These are phyloP conservation scores for Tetrahymena borealis DNA, from an alignment of 73 alveolate genomes.

Conservation along the genomic window DNA sequence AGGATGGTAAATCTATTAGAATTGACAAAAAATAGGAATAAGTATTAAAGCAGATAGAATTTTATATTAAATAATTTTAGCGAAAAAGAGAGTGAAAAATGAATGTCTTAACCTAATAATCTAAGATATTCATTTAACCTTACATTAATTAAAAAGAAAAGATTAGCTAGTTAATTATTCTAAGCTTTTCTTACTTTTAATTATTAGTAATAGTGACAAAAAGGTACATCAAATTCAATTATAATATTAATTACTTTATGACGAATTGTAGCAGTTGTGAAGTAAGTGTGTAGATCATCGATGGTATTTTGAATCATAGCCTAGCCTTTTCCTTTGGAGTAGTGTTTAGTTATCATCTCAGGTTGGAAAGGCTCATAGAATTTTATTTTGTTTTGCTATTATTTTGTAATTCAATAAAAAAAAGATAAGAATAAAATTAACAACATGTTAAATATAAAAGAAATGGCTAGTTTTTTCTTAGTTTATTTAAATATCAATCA, in stretches of 20 bases:
- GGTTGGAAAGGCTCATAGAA: neutral
- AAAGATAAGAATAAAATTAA: neutral
- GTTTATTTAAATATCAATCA: no score
- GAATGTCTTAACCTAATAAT: no score
- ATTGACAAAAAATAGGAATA: neutral
- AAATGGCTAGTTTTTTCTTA: no score
- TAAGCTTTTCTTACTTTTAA: no score
- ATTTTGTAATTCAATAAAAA: no score
- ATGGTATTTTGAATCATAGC: neutral
- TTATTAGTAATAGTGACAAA: no score
- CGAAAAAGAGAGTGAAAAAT: neutral
- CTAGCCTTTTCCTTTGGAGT: neutral
- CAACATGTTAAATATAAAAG: no score
- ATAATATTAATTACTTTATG: neutral
- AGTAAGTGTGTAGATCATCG: neutral
- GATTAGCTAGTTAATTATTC: no score
- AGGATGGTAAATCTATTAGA: neutral
- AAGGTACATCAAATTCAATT: no score
- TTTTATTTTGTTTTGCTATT: neutral
- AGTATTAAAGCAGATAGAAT: neutral
- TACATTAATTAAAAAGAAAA: no score
- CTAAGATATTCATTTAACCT: no score
- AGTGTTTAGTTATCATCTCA: neutral
- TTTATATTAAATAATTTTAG: neutral
- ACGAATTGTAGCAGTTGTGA: neutral